phyloP scores from a whole-genome alignment of 2,329 filamentous ascomycete genomes.

The Aspergillus chevalieri region DNA sequence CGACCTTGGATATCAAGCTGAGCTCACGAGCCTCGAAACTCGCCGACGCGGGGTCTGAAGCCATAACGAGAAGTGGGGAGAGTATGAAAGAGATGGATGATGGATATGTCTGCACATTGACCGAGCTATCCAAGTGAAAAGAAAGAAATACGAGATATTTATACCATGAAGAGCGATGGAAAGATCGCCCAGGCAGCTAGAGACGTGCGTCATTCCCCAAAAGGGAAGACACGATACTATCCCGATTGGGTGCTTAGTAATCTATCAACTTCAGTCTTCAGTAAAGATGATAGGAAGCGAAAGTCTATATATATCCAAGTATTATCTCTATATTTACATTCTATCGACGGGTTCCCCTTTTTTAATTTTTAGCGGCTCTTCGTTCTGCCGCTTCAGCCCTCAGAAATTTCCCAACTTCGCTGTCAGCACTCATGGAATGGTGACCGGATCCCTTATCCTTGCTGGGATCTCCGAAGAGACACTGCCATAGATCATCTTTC shows the following conservation, averaged over 20 bases:
- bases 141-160: background rate
- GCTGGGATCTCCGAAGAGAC: conserved; percentile 64
- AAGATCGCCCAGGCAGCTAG: conserved; percentile 8
- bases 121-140: background rate
- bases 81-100: background rate
- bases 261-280: background rate
- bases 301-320: no score
- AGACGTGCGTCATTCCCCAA: conserved; percentile 10
- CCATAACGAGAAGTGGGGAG: conserved; percentile 19
- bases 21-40: conserved; percentile 60
- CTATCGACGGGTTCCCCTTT: no score
- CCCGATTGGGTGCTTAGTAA: conserved; percentile 16
- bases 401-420: conserved; percentile 46
- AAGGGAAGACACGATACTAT: conserved; percentile 7
- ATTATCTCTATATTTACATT: no score
- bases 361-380: conserved; percentile 18
- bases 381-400: conserved; percentile 52
- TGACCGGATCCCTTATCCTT: conserved; percentile 14
- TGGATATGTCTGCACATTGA: conserved; percentile 7
- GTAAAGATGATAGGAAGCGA: no score
- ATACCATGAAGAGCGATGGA: background rate
- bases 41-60: conserved; percentile 24
- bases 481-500: conserved; percentile 77
- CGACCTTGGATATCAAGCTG: conserved; percentile 75
- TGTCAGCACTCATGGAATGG: conserved; percentile 23